Percentiles rank a stretch among this genome's conserved stretches.
Evolutionary conservation across 2,329 filamentous ascomycete species (phyloP).

Genomic region (Torrubiellomyces zombiae): DNA sequence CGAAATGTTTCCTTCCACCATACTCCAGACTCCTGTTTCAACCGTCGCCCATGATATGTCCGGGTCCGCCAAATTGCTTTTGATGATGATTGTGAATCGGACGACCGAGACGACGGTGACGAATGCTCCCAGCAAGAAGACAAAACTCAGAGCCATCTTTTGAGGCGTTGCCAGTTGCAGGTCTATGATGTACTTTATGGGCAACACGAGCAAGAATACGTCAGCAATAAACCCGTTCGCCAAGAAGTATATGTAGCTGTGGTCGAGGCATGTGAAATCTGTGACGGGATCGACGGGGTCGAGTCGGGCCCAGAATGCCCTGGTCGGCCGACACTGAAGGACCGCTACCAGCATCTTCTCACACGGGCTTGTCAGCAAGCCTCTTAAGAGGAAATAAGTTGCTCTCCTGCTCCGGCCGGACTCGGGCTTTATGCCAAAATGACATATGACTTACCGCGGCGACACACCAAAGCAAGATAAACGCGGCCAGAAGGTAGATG

Average conservation of each 20-base stretch:
- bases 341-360: conserved; percentile 6
- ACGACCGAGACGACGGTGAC: conserved; percentile 8
- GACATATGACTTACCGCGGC: conserved; percentile 10
- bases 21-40: conserved; percentile 8
- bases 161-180: conserved; percentile 10
- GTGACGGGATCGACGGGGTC: conserved; percentile 5
- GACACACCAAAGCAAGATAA: conserved; percentile 8
- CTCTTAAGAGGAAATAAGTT: no score
- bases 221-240: conserved; percentile 13
- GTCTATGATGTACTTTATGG: conserved; percentile 11
- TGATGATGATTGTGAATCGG: conserved; percentile 5
- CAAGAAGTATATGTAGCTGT: conserved; percentile 10
- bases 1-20: conserved; percentile 9
- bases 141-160: conserved; percentile 9
- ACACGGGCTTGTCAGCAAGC: neutral
- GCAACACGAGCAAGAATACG: conserved; percentile 11
- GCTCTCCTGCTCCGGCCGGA: no score
- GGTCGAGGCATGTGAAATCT: conserved; percentile 6
- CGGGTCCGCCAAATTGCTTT: conserved; percentile 4
- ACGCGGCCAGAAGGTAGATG: conserved; percentile 6
- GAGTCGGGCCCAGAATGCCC: conserved; percentile 8
- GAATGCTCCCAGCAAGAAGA: conserved; percentile 11
- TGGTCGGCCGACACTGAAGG: conserved; percentile 7
- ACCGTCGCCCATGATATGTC: conserved; percentile 12
- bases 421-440: no score